phyloP scores from a whole-genome alignment of 169 alveolate genomes.

The Plasmodium relictum region DNA sequence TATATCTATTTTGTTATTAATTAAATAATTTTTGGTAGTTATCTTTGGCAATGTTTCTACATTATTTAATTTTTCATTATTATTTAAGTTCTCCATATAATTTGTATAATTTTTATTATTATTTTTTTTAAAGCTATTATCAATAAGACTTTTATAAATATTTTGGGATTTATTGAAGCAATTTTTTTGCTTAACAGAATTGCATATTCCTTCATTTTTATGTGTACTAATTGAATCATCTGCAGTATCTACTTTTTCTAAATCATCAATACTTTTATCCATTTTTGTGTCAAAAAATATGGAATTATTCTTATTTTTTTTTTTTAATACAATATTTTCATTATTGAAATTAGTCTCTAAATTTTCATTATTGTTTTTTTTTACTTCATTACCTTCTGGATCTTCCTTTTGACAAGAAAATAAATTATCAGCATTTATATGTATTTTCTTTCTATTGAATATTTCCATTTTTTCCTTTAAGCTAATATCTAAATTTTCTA shows the following conservation, averaged over 20 bases:
- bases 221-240: background rate
- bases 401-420: background rate
- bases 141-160: no score
- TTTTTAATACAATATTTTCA: slow-evolving; percentile 18
- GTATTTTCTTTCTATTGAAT: background rate
- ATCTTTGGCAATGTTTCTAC: no score
- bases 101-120: no score
- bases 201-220: background rate
- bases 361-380: background rate
- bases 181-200: background rate
- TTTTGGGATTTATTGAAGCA: background rate
- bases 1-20: no score
- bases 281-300: background rate
- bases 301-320: slow-evolving; percentile 4
- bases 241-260: background rate
- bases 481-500: background rate
- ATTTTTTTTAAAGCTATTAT: background rate
- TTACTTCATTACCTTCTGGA: background rate
- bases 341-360: background rate
- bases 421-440: background rate
- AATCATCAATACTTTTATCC: background rate
- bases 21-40: no score
- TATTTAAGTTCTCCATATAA: no score
- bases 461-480: background rate
- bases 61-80: no score